phyloP scores from a whole-genome alignment of 345 rosid species.

The Pelargonium nanum region DNA sequence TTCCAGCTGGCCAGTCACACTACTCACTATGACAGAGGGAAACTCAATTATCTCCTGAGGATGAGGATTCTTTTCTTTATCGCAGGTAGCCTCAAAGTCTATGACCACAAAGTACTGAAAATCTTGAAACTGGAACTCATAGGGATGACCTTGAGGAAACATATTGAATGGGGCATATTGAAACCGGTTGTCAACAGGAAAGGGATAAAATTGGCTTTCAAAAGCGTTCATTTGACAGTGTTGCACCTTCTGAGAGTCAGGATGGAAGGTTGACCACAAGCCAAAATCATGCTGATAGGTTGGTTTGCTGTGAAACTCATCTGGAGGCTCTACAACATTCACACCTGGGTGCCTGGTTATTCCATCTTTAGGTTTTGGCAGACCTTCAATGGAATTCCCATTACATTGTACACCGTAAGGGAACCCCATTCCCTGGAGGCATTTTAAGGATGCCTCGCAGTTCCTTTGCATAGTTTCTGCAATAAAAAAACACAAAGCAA shows the following conservation, averaged over 20 bases:
- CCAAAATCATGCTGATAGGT: conserved; percentile 27
- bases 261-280: conserved; percentile 32
- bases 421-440: conserved; percentile 37
- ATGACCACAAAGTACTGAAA: conserved; percentile 41
- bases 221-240: conserved; percentile 29
- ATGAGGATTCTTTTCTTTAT: conserved; percentile 37
- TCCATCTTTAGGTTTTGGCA: conserved; percentile 32
- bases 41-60: conserved; percentile 46
- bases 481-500: conserved; percentile 5
- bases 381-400: conserved; percentile 30
- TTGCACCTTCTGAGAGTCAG: conserved; percentile 30
- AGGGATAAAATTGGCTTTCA: conserved; percentile 33
- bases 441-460: conserved; percentile 41
- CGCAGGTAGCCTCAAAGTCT: conserved; percentile 45
- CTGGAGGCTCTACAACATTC: conserved; percentile 24
- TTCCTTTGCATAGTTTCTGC: conserved; percentile 39
- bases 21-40: conserved; percentile 40
- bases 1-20: conserved; percentile 32
- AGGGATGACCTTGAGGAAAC: conserved; percentile 26
- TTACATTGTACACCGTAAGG: conserved; percentile 21
- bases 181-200: conserved; percentile 30
- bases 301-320: conserved; percentile 30
- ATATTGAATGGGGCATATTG: conserved; percentile 28
- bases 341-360: conserved; percentile 19
- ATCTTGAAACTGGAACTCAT: conserved; percentile 38